Percentiles rank a stretch among this genome's conserved stretches.
Evolutionary conservation across 768 basidiomycete species (phyloP).

Genomic region (Stropharia rugosoannulata): DNA sequence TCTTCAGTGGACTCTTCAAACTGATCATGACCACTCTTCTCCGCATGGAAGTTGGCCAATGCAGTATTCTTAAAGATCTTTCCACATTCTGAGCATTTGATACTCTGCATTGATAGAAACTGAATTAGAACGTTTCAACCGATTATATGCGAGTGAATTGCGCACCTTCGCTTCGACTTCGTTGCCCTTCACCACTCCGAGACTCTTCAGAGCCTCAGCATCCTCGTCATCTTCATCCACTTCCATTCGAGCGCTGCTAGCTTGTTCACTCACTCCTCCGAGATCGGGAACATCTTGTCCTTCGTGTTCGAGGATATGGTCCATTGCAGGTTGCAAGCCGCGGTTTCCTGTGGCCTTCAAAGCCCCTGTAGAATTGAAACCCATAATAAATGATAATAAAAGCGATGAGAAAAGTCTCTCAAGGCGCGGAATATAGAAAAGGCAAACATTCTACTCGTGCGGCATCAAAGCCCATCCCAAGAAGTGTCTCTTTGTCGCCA

Average conservation of each 20-base stretch:
- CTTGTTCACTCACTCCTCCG: constrained; percentile 37
- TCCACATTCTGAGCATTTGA: constrained; percentile 81
- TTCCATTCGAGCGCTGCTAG: constrained; percentile 39
- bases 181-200: constrained; percentile 37
- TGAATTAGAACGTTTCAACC: background rate
- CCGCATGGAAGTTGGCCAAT: constrained; percentile 89
- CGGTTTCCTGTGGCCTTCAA: constrained; percentile 79
- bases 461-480: constrained; percentile 86
- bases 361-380: constrained; percentile 61
- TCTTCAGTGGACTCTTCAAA: constrained; percentile 97
- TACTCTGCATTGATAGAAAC: constrained; percentile 51
- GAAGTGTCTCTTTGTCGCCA: constrained; percentile 70
- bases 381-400: background rate
- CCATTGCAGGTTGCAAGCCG: constrained; percentile 91
- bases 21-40: constrained; percentile 92
- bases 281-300: constrained; percentile 72
- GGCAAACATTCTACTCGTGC: constrained; percentile 82
- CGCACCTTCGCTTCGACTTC: constrained; percentile 68
- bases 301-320: constrained; percentile 82
- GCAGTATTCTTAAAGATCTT: constrained; percentile 87
- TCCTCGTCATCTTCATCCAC: constrained; percentile 78
- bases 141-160: background rate
- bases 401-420: background rate
- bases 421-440: constrained; percentile 4
- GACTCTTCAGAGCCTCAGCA: constrained; percentile 55